These are phyloP conservation scores for Laburnicola sp. DNA, from an alignment of 2,329 filamentous ascomycete genomes.

Conservation along the genomic window DNA sequence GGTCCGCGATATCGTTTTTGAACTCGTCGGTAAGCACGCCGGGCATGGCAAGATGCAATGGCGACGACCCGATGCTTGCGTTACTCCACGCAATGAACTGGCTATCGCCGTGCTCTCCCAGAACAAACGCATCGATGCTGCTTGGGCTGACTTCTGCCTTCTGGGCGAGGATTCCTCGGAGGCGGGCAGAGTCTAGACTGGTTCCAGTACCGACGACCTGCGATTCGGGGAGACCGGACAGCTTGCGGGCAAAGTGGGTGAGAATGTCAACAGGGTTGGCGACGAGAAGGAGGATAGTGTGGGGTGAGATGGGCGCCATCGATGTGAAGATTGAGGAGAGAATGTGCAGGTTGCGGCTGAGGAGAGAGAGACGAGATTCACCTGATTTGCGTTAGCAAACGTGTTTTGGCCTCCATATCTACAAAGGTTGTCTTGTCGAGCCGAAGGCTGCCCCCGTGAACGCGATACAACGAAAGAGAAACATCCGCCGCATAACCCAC, in stretches of 20 bases:
- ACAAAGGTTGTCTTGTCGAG: background rate
- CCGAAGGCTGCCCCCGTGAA: too few relatives aligned
- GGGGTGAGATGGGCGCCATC: conserved; percentile 54
- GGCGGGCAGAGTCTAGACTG: conserved; percentile 55
- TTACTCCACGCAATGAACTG: conserved; percentile 54
- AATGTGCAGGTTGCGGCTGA: conserved; percentile 55
- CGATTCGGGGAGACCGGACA: conserved; percentile 52
- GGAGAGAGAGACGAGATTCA: conserved; percentile 51
- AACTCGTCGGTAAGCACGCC: conserved; percentile 24
- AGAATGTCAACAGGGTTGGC: conserved; percentile 60
- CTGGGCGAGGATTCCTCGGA: conserved; percentile 51
- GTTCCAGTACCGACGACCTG: conserved; percentile 60
- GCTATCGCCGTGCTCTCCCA: conserved; percentile 55
- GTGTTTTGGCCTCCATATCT: background rate
- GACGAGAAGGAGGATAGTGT: conserved; percentile 56
- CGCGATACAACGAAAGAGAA: background rate
- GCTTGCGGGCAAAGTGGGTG: conserved; percentile 53
- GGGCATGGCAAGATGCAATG: conserved; percentile 42
- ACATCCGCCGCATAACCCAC: conserved; percentile 21
- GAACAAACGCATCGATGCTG: conserved; percentile 49
- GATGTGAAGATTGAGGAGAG: conserved; percentile 51
- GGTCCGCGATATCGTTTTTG: conserved; percentile 45
- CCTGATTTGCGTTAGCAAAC: conserved; percentile 26
- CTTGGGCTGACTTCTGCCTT: conserved; percentile 44
- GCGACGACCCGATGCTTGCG: conserved; percentile 49